These are phyloP conservation scores for Cercospora nicotianae DNA, from an alignment of 2,329 filamentous ascomycete genomes.

Conservation along the genomic window DNA sequence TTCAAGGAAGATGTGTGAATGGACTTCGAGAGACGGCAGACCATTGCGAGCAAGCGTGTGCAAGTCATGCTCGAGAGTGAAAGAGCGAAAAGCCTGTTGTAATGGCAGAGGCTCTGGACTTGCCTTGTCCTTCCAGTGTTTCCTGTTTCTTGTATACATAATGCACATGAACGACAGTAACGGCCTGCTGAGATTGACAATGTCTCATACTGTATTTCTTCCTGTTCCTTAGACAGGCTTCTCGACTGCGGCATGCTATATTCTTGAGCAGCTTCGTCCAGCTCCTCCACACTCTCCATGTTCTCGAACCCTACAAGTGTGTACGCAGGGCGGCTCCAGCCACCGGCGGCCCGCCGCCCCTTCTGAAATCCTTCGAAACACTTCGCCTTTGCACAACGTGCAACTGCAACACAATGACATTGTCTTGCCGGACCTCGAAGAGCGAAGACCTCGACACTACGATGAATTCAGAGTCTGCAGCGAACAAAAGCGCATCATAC, in stretches of 20 bases:
- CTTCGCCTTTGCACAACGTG: neutral
- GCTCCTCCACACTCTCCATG: neutral
- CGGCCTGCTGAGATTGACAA: neutral
- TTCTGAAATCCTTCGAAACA: neutral
- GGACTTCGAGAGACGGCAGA: neutral
- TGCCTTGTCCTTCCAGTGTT: neutral
- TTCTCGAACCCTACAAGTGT: neutral
- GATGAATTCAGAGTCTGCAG: neutral
- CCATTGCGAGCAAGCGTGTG: neutral
- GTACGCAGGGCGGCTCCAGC: neutral
- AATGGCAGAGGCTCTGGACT: neutral
- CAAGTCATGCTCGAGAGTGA: neutral
- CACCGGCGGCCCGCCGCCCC: neutral
- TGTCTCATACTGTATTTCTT: neutral
- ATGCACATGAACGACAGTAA: slow-evolving; percentile 5
- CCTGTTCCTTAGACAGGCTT: neutral
- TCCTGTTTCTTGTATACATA: slow-evolving; percentile 3
- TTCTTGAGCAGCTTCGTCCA: neutral
- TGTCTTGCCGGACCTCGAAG: neutral
- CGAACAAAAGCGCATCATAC: neutral
- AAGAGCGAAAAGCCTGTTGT: neutral
- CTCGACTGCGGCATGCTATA: neutral
- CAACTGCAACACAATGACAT: neutral
- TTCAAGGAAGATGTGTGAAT: slow-evolving; percentile 67
- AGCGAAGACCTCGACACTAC: neutral